Evolutionary conservation across 352 stramenopile species (phyloP).

Genomic region (Phytophthora ohioensis): DNA sequence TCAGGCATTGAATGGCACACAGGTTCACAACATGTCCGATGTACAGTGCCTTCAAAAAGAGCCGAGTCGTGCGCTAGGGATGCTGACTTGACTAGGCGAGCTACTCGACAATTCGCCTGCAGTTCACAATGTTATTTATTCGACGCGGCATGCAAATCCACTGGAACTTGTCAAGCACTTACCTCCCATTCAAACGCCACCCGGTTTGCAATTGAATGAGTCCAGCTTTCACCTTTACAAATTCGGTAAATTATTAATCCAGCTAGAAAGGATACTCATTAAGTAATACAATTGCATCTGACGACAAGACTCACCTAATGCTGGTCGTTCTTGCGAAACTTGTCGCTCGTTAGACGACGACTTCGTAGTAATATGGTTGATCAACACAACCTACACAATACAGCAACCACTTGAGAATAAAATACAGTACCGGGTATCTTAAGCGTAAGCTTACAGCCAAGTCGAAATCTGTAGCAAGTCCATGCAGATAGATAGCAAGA

Average conservation of each 20-base stretch:
- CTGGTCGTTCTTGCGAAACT: slow-evolving; percentile 38
- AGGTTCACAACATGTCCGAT: background rate
- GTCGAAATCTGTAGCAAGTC: slow-evolving; percentile 62
- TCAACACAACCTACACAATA: slow-evolving; percentile 59
- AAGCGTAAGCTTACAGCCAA: slow-evolving; percentile 45
- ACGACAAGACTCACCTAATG: slow-evolving; percentile 34
- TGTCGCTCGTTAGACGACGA: slow-evolving; percentile 24
- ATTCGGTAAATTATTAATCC: too few relatives aligned
- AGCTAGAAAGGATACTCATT: too few relatives aligned
- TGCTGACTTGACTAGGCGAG: slow-evolving; percentile 61
- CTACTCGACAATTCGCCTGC: slow-evolving; percentile 51
- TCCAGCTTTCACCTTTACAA: slow-evolving; percentile 72
- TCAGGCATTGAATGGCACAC: too few relatives aligned
- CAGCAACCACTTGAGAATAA: background rate
- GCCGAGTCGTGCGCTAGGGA: slow-evolving; percentile 43
- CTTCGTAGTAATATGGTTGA: slow-evolving; percentile 82
- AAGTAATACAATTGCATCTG: too few relatives aligned
- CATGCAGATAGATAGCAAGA: slow-evolving; percentile 76
- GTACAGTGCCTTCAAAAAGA: slow-evolving; percentile 51
- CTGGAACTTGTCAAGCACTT: background rate
- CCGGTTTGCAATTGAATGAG: slow-evolving; percentile 69
- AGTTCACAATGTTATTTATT: background rate
- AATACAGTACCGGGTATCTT: background rate
- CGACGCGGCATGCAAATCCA: background rate
- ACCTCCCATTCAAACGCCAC: slow-evolving; percentile 79